phyloP scores from a whole-genome alignment of 805 yeast species.

The Scheffersomyces stipitis region DNA sequence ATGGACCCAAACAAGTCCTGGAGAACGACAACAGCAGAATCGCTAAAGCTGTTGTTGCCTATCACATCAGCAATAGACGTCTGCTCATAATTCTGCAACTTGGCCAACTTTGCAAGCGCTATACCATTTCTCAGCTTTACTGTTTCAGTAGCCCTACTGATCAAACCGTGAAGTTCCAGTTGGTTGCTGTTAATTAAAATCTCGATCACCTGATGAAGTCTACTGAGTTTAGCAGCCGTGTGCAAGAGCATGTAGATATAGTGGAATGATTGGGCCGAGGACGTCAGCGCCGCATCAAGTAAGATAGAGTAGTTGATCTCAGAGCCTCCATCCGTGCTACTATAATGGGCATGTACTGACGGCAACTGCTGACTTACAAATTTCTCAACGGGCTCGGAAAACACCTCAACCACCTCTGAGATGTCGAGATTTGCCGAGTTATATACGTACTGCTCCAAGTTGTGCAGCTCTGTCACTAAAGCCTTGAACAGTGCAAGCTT shows the following conservation, averaged over 20 bases:
- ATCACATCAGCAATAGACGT: slow-evolving; percentile 17
- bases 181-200: slow-evolving; percentile 54
- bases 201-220: slow-evolving; percentile 57
- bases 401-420: slow-evolving; percentile 44
- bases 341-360: slow-evolving; percentile 21
- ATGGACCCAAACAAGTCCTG: slow-evolving; percentile 71
- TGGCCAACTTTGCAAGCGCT: slow-evolving; percentile 26
- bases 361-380: slow-evolving; percentile 32
- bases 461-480: slow-evolving; percentile 31
- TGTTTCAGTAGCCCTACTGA: slow-evolving; percentile 64
- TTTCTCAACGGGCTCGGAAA: slow-evolving; percentile 28
- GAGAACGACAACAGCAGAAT: slow-evolving; percentile 53
- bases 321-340: slow-evolving; percentile 12
- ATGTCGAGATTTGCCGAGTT: slow-evolving; percentile 60
- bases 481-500: slow-evolving; percentile 35
- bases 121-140: slow-evolving; percentile 54
- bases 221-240: slow-evolving; percentile 59
- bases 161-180: slow-evolving; percentile 62
- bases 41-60: slow-evolving; percentile 37
- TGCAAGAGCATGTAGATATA: slow-evolving; percentile 54
- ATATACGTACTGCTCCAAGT: slow-evolving; percentile 54
- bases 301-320: slow-evolving; percentile 30
- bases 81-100: slow-evolving; percentile 30
- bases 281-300: slow-evolving; percentile 27
- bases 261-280: slow-evolving; percentile 45